Evolutionary conservation across 2,329 filamentous ascomycete genomes (phyloP).

Genomic region (Westerdykella aurantiaca): DNA sequence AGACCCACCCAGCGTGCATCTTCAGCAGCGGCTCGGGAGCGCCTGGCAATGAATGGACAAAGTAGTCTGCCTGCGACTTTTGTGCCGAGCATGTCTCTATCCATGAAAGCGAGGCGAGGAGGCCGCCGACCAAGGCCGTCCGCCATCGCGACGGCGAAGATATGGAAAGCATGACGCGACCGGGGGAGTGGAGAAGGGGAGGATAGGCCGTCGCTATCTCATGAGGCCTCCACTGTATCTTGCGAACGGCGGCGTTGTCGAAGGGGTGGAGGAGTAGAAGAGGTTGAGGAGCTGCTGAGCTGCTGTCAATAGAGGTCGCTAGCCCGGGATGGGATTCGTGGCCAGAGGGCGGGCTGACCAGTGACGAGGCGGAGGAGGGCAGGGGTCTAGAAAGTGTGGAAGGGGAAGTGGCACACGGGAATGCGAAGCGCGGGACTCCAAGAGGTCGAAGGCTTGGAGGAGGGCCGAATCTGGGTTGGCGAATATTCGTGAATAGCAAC

Average conservation of each 20-base stretch:
- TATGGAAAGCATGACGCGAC: slow-evolving; percentile 13
- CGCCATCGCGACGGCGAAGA: slow-evolving; percentile 26
- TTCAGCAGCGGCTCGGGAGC: slow-evolving; percentile 76
- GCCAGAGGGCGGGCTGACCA: slow-evolving; percentile 6
- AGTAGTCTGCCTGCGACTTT: slow-evolving; percentile 78
- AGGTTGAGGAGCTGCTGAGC: not conserved
- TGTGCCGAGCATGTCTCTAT: slow-evolving; percentile 36
- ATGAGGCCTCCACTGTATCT: slow-evolving; percentile 14
- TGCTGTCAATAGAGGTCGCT: not conserved
- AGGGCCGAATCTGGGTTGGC: not conserved
- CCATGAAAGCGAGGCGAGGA: slow-evolving; percentile 30
- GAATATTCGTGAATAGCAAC: not conserved
- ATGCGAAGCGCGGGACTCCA: not conserved
- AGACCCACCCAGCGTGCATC: slow-evolving; percentile 92
- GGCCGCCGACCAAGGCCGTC: slow-evolving; percentile 26
- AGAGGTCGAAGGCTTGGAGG: not conserved
- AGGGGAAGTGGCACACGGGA: not conserved
- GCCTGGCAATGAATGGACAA: slow-evolving; percentile 77
- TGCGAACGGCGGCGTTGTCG: not conserved
- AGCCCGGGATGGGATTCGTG: slow-evolving; percentile 10
- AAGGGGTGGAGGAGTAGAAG: not conserved
- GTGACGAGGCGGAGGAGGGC: not conserved
- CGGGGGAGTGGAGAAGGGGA: slow-evolving; percentile 13
- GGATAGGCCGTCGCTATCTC: slow-evolving; percentile 30
- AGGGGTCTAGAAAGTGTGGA: not conserved